phyloP scores from a whole-genome alignment of 2,329 filamentous ascomycete species.

The Diplodia seriata region DNA sequence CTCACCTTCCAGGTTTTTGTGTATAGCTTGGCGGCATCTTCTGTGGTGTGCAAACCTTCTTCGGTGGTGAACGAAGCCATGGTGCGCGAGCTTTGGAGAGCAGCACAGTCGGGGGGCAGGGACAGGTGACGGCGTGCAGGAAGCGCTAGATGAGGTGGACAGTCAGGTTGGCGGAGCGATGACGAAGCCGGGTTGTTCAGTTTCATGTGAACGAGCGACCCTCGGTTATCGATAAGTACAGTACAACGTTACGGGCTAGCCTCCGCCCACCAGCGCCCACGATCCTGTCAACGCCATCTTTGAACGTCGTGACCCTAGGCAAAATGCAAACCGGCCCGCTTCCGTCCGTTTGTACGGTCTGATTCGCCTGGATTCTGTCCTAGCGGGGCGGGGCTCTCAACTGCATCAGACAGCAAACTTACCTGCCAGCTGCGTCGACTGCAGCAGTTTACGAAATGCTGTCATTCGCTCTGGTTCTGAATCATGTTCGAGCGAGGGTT shows the following conservation, averaged over 20 bases:
- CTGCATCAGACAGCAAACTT: not conserved
- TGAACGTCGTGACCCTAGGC: not conserved
- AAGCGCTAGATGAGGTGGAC: not conserved
- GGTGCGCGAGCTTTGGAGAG: not conserved
- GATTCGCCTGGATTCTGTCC: not conserved
- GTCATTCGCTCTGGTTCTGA: no score
- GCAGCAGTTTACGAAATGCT: no score
- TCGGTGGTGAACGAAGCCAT: conserved; percentile 48
- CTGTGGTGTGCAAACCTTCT: conserved; percentile 60
- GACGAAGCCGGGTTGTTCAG: conserved; percentile 12
- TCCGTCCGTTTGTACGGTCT: not conserved
- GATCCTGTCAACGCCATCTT: not conserved
- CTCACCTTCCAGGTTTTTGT: conserved; percentile 67
- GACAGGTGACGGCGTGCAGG: not conserved
- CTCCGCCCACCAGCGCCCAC: not conserved
- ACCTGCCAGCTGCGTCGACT: no score
- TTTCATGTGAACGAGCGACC: conserved; percentile 20
- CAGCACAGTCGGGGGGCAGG: not conserved
- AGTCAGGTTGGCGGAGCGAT: conserved; percentile 7
- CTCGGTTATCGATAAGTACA: conserved; percentile 26
- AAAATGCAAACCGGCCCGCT: conserved; percentile 1
- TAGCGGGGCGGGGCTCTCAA: not conserved
- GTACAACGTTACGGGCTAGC: conserved; percentile 6
- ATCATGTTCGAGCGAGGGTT: no score
- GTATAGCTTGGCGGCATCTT: conserved; percentile 63